phyloP scores from a whole-genome alignment of 805 yeast genomes.

The Jamesozyma piceae region DNA sequence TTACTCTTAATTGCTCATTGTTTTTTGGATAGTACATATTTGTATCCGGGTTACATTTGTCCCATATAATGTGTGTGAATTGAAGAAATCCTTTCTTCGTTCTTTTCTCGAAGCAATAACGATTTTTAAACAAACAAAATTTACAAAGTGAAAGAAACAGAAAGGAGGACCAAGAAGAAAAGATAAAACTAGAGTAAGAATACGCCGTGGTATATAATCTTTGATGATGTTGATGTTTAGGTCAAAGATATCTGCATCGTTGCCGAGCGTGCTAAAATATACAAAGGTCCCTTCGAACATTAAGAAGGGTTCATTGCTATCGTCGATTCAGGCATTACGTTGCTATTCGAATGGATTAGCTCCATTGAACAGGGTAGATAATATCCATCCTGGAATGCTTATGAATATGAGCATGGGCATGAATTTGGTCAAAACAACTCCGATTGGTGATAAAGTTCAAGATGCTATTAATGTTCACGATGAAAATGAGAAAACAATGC shows the following conservation, averaged over 20 bases:
- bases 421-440: neutral
- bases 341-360: neutral
- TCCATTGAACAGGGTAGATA: neutral
- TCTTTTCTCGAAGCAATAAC: neutral
- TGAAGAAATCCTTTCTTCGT: too few relatives aligned
- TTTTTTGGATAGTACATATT: too few relatives aligned
- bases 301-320: neutral
- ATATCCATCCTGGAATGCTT: neutral
- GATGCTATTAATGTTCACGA: neutral
- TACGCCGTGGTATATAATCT: too few relatives aligned
- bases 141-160: neutral
- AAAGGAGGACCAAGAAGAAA: neutral
- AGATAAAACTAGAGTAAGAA: neutral
- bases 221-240: neutral
- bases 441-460: neutral
- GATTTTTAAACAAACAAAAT: neutral
- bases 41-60: too few relatives aligned
- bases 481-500: conserved; percentile 15
- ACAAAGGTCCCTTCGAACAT: neutral
- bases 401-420: neutral
- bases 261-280: neutral
- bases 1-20: too few relatives aligned
- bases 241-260: neutral
- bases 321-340: too few relatives aligned
- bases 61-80: too few relatives aligned